Evolutionary conservation across 164 flowering plant genomes (phyloP), one percentile per base, ranked within the genome.

Genomic region (Platanus orientalis): DNA sequence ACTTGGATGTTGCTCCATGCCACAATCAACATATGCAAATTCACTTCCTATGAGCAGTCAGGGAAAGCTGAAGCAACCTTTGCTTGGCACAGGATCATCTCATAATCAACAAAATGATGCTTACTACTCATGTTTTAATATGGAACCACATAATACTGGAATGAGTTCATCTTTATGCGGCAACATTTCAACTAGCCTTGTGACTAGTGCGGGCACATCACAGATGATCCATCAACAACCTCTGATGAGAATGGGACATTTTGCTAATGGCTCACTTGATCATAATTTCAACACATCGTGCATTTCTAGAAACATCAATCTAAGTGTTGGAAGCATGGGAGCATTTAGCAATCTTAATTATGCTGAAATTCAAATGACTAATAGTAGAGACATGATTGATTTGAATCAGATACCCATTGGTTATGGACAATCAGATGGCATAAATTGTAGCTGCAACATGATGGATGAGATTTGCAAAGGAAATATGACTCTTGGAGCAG

Each of bases 291-390:
- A 36, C 42, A 36, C 42, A 3, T 7, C 42, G 9, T 7, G 42
- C 0, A 7, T 36, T 3, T 14, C 10, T 36, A 7, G 42, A 7
- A 14, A 36, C 42, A 36, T 7, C 42, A 36, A 7, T 51, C 48
- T 7, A 24, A 16, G 3, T n/a, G 19, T 51, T 0, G 57, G 29
- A 6, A 62, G 21, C 20, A 28, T 19, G 6, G 30, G 55, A 25
- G 25, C 55, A 7, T 53, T 5, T 34, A 27, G 6, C 34, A 53
- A 26, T 26, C n/a, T 26, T 26, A 24, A 19, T 21, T 34, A 19
- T 19, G 28, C 32, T 0, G 65, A 47, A 24, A 34, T 62, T 32
- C 65, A 34, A 25, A 62, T 62, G 17, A 51, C 19, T 26, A 51
- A 28, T 26, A 7, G 1, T 24, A 24, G 24, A 17, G 45, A 36